Evolutionary conservation across 2,329 filamentous ascomycete genomes (phyloP).

Genomic region (Remersonia thermophila): DNA sequence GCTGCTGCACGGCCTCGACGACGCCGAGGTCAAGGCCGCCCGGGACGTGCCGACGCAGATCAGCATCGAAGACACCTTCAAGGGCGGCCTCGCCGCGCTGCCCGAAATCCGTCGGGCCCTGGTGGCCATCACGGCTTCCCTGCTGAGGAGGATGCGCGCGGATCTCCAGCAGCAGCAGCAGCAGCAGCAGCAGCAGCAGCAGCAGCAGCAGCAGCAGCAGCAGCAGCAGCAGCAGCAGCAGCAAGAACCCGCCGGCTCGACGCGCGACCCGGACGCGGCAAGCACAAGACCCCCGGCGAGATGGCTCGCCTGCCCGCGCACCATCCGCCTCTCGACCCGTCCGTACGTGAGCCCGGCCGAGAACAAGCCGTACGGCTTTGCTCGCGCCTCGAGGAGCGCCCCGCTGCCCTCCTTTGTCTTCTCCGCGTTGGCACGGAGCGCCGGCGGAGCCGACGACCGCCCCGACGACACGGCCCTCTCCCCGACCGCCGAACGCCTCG

Average conservation of each 20-base stretch:
- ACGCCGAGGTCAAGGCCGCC: slow-evolving; percentile 58
- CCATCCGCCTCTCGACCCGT: slow-evolving; percentile 67
- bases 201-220: slow-evolving; percentile 3
- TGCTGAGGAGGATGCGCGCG: slow-evolving; percentile 65
- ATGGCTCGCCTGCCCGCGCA: slow-evolving; percentile 75
- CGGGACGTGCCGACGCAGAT: slow-evolving; percentile 71
- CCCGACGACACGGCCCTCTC: slow-evolving; percentile 28
- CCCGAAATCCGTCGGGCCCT: slow-evolving; percentile 57
- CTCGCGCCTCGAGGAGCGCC: slow-evolving; percentile 62
- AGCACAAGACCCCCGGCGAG: neutral
- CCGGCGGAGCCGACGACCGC: no score
- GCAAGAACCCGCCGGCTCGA: no score
- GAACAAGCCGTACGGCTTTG: slow-evolving; percentile 45
- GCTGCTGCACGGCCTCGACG: slow-evolving; percentile 70
- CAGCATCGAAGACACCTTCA: slow-evolving; percentile 88
- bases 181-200: slow-evolving; percentile 22
- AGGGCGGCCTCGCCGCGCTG: slow-evolving; percentile 47
- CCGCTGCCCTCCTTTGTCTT: slow-evolving; percentile 66
- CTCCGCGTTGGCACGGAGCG: slow-evolving; percentile 32
- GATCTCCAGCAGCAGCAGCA: slow-evolving; percentile 46
- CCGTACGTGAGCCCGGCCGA: slow-evolving; percentile 27
- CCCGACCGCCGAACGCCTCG: slow-evolving; percentile 52
- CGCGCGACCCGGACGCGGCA: neutral
- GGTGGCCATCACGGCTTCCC: slow-evolving; percentile 50
- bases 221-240: no score